Evolutionary conservation across 441 rosid genomes (phyloP).

Genomic region (Euphorbia corollata): DNA sequence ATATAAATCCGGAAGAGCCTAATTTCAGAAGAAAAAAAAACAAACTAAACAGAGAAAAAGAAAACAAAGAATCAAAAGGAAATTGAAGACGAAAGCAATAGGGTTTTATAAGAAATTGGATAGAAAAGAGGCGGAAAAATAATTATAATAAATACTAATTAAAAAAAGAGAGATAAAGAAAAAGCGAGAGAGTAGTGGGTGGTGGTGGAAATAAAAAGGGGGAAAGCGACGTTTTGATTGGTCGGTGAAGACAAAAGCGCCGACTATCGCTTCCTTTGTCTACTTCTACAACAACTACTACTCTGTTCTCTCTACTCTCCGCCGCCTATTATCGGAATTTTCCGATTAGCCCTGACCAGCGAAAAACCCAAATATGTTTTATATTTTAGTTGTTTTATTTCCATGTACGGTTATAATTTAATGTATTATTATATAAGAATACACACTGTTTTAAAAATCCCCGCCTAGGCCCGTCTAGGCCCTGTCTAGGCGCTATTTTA

Average conservation of each 20-base stretch:
- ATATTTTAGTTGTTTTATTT: constrained; percentile 3
- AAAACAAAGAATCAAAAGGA: constrained; percentile 1
- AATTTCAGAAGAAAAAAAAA: background rate
- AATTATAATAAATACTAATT: background rate
- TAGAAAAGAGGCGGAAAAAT: background rate
- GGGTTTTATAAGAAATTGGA: constrained; percentile 13
- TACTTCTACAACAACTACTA: background rate
- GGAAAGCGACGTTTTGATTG: constrained; percentile 42
- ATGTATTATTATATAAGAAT: too few species aligned
- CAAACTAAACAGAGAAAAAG: background rate
- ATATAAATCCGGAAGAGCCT: constrained; percentile 17
- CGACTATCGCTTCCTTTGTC: constrained; percentile 56
- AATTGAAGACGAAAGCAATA: background rate
- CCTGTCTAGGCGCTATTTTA: too few species aligned
- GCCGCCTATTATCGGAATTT: background rate
- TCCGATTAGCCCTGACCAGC: background rate
- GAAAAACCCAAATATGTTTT: background rate
- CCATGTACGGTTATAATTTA: too few species aligned
- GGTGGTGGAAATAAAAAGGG: constrained; percentile 6
- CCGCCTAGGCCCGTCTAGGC: too few species aligned
- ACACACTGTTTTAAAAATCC: too few species aligned
- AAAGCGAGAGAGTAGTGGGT: constrained; percentile 7
- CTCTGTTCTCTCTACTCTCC: background rate
- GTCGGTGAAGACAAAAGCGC: constrained; percentile 70
- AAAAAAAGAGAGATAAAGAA: background rate